A percentile compares a stretch with the other conserved stretches of the same genome.
phyloP scores from a whole-genome alignment of 2,329 filamentous ascomycete genomes.

The Cordyceps cicadae region DNA sequence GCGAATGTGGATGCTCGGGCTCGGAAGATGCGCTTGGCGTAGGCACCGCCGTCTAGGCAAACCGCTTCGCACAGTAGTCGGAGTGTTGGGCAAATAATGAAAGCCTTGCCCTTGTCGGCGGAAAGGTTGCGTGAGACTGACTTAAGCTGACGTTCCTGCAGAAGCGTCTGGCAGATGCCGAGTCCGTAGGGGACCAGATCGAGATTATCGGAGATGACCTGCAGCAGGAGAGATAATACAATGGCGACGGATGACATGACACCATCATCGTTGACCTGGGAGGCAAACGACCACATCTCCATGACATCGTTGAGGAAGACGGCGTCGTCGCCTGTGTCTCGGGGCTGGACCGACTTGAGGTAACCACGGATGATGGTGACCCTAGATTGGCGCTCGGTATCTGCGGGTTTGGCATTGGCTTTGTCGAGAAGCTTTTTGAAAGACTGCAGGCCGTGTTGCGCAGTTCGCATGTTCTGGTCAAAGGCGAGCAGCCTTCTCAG shows the following conservation, averaged over 20 bases:
- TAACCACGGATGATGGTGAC: constrained; percentile 60
- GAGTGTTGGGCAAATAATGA: constrained; percentile 80
- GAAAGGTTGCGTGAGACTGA: constrained; percentile 72
- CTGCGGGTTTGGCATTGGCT: constrained; percentile 48
- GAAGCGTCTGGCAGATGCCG: constrained; percentile 69
- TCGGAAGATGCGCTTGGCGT: constrained; percentile 70
- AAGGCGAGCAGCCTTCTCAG: constrained; percentile 61
- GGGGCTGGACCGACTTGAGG: constrained; percentile 48
- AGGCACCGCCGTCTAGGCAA: constrained; percentile 73
- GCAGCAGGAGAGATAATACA: constrained; percentile 72
- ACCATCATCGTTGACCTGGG: constrained; percentile 69
- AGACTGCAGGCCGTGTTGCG: constrained; percentile 61
- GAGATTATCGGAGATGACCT: constrained; percentile 63
- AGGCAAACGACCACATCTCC: constrained; percentile 80
- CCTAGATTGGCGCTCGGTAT: constrained; percentile 33
- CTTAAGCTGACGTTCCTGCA: constrained; percentile 74
- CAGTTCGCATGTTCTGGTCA: constrained; percentile 58
- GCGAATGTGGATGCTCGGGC: constrained; percentile 72
- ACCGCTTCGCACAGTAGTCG: constrained; percentile 80
- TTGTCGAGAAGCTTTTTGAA: constrained; percentile 65
- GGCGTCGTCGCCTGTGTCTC: constrained; percentile 35
- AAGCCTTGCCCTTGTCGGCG: constrained; percentile 73
- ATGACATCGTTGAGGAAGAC: constrained; percentile 71
- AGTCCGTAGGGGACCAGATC: constrained; percentile 69
- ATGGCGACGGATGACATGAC: constrained; percentile 74